These are phyloP conservation scores for Pharus latifolius DNA, from an alignment of 176 grass and related monocot species.

Conservation along the genomic window DNA sequence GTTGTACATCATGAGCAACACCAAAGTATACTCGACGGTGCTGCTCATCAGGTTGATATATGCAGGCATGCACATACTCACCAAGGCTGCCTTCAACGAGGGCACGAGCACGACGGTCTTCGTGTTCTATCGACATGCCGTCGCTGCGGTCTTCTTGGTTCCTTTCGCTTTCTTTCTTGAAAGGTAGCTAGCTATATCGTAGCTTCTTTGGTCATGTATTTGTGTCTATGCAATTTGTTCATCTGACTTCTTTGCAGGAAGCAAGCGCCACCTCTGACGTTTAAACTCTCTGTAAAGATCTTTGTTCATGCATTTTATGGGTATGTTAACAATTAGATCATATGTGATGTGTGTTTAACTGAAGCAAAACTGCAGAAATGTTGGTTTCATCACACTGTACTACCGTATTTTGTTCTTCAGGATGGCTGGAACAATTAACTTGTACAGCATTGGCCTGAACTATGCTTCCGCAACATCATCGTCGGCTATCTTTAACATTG, in stretches of 20 bases:
- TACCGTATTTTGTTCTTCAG: slow-evolving; percentile 17
- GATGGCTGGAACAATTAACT: slow-evolving; percentile 51
- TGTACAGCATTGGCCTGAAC: slow-evolving; percentile 59
- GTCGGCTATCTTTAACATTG: slow-evolving; percentile 68
- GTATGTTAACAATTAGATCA: slow-evolving; percentile 1
- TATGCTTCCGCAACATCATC: slow-evolving; percentile 55
- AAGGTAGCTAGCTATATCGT: slow-evolving; percentile 14
- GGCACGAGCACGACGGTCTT: slow-evolving; percentile 59
- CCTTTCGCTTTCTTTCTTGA: slow-evolving; percentile 46
- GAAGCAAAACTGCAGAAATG: background rate
- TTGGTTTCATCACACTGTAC: background rate
- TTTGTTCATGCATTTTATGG: slow-evolving; percentile 42
- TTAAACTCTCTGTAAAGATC: slow-evolving; percentile 30
- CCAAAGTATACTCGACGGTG: slow-evolving; percentile 39
- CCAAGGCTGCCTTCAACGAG: slow-evolving; percentile 55
- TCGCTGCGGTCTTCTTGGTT: slow-evolving; percentile 40
- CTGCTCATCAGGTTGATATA: slow-evolving; percentile 52
- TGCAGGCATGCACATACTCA: slow-evolving; percentile 55
- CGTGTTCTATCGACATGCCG: slow-evolving; percentile 55
- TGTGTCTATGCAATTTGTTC: background rate
- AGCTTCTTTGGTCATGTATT: background rate
- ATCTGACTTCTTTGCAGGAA: slow-evolving; percentile 19
- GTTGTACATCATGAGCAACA: slow-evolving; percentile 26
- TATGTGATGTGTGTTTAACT: background rate
- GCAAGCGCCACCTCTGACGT: slow-evolving; percentile 29